Evolutionary conservation across 1,284 basidiomycete genomes (phyloP), one percentile per base, ranked within the genome.

Genomic region (Pascua guehoae): DNA sequence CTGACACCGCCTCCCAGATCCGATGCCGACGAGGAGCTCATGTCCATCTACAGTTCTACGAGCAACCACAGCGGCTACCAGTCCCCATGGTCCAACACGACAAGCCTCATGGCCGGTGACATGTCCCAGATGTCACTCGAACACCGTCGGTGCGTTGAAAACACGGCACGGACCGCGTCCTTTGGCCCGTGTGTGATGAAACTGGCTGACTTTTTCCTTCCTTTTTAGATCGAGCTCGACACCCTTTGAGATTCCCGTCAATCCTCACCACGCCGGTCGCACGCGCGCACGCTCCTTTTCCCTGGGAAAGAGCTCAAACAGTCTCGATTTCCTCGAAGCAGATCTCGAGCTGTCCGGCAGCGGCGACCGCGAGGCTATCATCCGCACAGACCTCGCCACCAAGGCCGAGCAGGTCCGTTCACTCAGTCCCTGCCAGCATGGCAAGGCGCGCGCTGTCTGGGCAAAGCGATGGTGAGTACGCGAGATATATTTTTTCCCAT

Each of bases 371-470:
- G 66, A 72, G 50, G 56, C 60, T 16, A 55, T 54, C 12, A 70
- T 71, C 8, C 61, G 66, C 18, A 45, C 54, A 1, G 63, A 68
- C 24, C 57, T 74, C 17, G 53, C 56, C 4, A 59, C 58, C 15
- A 49, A 64, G 54, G 37, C 57, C 37, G 37, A 64, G 32, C 57
- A 64, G 54, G 54, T 64, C 40, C 58, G 54, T 17, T 45, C 56
- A 2, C 52, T 64, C 40, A 54, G 54, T 39, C 63, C 60, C 2
- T 61, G 57, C 47, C 67, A 72, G 49, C 70, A 69, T 46, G 70
- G 72, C 52, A 72, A 72, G 53, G 65, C 67, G 5, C 60, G 69
- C 42, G 59, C 65, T 2, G 47, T 65, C 9, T 75, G 73, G 73
- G 69, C 71, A n/a, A 63, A 63, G 53, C 57, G 62, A 60, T 75